A percentile compares a stretch with the other conserved stretches of the same genome.
These are phyloP conservation scores for Fusarium sp. DNA, from an alignment of 2,329 filamentous ascomycete genomes.

Conservation along the genomic window DNA sequence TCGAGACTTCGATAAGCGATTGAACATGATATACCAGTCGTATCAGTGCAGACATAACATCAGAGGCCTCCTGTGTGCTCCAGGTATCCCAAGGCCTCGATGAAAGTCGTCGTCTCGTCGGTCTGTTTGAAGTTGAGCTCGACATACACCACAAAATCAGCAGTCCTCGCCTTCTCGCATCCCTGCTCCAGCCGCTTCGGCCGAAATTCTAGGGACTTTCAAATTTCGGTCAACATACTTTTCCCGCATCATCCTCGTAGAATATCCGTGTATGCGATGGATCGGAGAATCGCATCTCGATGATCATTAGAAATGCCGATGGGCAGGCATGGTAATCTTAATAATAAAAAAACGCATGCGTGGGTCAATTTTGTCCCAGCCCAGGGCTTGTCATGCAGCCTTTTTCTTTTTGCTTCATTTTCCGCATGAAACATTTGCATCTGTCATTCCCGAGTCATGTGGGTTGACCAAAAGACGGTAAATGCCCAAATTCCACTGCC, in stretches of 20 bases:
- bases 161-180: neutral
- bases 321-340: slow-evolving; percentile 17
- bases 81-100: neutral
- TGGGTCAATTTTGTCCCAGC: slow-evolving; percentile 5
- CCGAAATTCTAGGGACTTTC: slow-evolving; percentile 4
- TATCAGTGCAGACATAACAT: too few species aligned
- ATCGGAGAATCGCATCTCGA: slow-evolving; percentile 30
- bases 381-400: slow-evolving; percentile 11
- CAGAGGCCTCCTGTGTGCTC: slow-evolving; percentile 20
- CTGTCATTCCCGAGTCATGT: neutral
- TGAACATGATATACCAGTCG: slow-evolving; percentile 2
- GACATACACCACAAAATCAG: slow-evolving; percentile 4
- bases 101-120: neutral
- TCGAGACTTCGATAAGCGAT: slow-evolving; percentile 20
- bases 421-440: slow-evolving; percentile 6
- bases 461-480: slow-evolving; percentile 18
- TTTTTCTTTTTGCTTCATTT: neutral
- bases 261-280: slow-evolving; percentile 18
- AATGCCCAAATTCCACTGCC: slow-evolving; percentile 7
- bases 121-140: neutral
- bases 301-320: slow-evolving; percentile 21
- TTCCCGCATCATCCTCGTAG: slow-evolving; percentile 8
- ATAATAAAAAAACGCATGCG: slow-evolving; percentile 5
- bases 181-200: slow-evolving; percentile 8
- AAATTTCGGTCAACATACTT: slow-evolving; percentile 8